Evolutionary conservation across 1,284 basidiomycete genomes (phyloP).

Genomic region (Ceratobasidium sp.): DNA sequence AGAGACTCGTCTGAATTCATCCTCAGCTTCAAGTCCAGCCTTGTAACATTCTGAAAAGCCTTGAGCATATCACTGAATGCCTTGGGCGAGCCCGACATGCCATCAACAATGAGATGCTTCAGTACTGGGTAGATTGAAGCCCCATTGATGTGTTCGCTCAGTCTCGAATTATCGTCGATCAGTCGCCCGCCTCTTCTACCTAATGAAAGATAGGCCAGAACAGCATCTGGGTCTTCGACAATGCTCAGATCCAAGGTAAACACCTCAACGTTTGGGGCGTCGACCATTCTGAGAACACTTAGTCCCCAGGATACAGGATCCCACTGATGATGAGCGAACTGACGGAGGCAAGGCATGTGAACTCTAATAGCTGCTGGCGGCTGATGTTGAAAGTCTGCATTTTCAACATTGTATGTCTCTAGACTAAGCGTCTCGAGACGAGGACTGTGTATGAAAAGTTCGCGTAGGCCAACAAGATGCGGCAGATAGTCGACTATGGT

Average conservation of each 20-base stretch:
- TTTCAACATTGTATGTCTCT: neutral
- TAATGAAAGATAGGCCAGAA: neutral
- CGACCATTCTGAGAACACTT: neutral
- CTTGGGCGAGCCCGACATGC: no score
- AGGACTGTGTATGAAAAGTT: neutral
- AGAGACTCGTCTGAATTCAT: neutral
- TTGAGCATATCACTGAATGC: neutral
- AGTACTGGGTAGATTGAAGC: neutral
- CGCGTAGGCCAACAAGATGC: neutral
- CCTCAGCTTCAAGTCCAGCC: neutral
- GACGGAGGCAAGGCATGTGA: neutral
- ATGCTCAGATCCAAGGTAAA: no score
- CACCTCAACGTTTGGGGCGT: neutral
- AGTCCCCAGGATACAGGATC: neutral
- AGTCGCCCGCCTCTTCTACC: neutral
- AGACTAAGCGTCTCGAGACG: neutral
- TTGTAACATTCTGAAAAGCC: neutral
- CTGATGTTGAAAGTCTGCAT: neutral
- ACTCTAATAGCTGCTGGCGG: neutral
- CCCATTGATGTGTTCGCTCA: neutral
- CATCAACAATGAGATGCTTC: neutral
- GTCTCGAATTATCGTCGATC: neutral
- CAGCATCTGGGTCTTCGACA: no score
- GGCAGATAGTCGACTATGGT: neutral
- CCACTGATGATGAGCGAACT: neutral